Percentiles rank a stretch among this genome's conserved stretches.
Evolutionary conservation across 2,329 filamentous ascomycete species (phyloP).

Genomic region (Aspergillus felis): DNA sequence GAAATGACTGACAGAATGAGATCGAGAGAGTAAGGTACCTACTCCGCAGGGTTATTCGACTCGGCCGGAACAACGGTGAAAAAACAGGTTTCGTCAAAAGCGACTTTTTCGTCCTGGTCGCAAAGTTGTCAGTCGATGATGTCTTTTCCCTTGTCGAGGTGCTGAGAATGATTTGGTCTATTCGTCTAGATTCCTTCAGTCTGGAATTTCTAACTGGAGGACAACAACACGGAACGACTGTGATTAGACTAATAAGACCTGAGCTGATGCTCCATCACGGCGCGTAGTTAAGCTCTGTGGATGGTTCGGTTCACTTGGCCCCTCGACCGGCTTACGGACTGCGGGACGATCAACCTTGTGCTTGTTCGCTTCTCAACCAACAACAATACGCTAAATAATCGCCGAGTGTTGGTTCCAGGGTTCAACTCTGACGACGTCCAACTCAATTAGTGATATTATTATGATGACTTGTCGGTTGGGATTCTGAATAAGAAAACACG

Average conservation of each 20-base stretch:
- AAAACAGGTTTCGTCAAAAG: too few species aligned
- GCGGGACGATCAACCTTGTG: slow-evolving; percentile 22
- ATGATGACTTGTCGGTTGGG: background rate
- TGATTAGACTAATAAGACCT: slow-evolving; percentile 2
- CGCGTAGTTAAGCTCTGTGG: slow-evolving; percentile 21
- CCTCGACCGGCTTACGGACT: background rate
- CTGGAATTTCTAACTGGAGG: background rate
- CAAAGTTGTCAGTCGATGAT: too few species aligned
- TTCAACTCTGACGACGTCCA: slow-evolving; percentile 19
- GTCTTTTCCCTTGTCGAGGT: background rate
- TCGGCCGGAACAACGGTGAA: too few species aligned
- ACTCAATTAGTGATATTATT: background rate
- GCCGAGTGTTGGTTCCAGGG: slow-evolving; percentile 2
- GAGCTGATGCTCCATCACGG: slow-evolving; percentile 11
- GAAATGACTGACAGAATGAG: too few species aligned
- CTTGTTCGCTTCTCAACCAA: slow-evolving; percentile 2
- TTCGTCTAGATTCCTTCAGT: too few species aligned
- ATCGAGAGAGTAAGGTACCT: too few species aligned
- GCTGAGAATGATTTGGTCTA: background rate
- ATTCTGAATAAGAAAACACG: background rate
- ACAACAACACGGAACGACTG: background rate
- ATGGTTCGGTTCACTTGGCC: slow-evolving; percentile 15
- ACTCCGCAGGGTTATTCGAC: too few species aligned
- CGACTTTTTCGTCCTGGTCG: too few species aligned
- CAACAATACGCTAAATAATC: slow-evolving; percentile 5